Base-by-base conservation (phyloP, 176 grass and related monocot species). In the Guadua angustifolia region DNA sequence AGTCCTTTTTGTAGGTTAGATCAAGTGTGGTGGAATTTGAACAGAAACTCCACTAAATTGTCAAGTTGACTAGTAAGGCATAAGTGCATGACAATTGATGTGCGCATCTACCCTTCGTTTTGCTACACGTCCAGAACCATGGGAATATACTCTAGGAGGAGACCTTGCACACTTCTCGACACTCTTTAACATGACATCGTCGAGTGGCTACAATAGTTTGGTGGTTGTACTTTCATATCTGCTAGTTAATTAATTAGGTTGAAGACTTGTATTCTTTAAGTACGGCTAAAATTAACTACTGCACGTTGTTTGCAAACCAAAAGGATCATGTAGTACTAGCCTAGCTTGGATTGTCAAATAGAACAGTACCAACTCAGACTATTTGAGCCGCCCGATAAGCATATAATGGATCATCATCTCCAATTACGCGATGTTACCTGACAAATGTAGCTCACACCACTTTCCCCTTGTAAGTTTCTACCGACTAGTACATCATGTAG, bases 111-210 rank as follows among this genome's bases (percentile, higher is more conserved):
- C 18, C 66, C 32, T 43, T 22, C 21, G 19, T 69, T 7, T 13
- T 10, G 19, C 39, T 69, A 14, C 66, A 69, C 38, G 66, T 21
- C 16, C 38, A 9, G 9, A 39, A 40, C 38, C 19, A 69, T 0
- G 66, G 36, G 17, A 39, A 17, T n/a, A 38, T 18, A 21, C n/a
- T n/a, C n/a, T n/a, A n/a, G 36, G 36, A 36, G 19, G 19, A n/a
- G 65, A 12, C 18, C 19, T 21, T 69, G 38, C 3, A 26, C 49
- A 29, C 25, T 26, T 3, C 49, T 87, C 79, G 79, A 82, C 85
- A 82, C 36, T 39, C 43, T 44, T 82, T n/a, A 35, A 9, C 85
- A 62, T 75, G n/a, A n/a, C n/a, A 5, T 40, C 40, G 3, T 18
- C 1, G 9, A 51, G 40, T 5, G 62, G 26, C 3, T 59, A 59